Evolutionary conservation across 2,329 filamentous ascomycete genomes (phyloP).

Genomic region (Fusarium sp.): DNA sequence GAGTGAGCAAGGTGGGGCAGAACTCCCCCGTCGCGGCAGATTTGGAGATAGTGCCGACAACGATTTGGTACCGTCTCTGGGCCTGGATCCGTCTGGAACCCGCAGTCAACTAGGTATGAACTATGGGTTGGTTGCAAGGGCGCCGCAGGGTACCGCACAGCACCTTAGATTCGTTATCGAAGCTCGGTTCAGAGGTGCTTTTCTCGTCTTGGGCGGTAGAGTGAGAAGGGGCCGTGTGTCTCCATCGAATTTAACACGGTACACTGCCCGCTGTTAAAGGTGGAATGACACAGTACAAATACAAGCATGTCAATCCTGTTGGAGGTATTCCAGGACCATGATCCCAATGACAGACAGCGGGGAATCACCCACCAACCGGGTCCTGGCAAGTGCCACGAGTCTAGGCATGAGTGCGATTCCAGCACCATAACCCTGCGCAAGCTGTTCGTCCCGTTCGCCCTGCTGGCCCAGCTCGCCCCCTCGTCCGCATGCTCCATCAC

Average conservation of each 20-base stretch:
- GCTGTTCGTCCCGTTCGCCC: conserved; percentile 46
- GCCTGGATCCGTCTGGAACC: conserved; percentile 43
- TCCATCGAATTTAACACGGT: conserved; percentile 31
- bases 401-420: conserved; percentile 42
- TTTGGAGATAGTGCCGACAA: conserved; percentile 51
- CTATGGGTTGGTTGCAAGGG: conserved; percentile 36
- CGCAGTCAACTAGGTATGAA: conserved; percentile 42
- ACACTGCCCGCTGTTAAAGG: conserved; percentile 8
- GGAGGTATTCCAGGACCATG: conserved; percentile 35
- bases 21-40: conserved; percentile 48
- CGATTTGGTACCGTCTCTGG: conserved; percentile 43
- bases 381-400: conserved; percentile 46
- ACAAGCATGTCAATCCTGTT: conserved; percentile 30
- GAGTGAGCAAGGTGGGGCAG: conserved; percentile 48
- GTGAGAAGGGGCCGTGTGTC: conserved; percentile 38
- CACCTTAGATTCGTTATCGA: conserved; percentile 30
- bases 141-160: conserved; percentile 35
- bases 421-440: conserved; percentile 43
- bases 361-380: conserved; percentile 47
- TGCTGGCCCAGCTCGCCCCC: conserved; percentile 45
- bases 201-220: conserved; percentile 15
- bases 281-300: conserved; percentile 31
- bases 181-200: conserved; percentile 26
- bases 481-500: conserved; percentile 40
- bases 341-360: conserved; percentile 47